phyloP scores from a whole-genome alignment of 1,139 yeast genomes.

The Saccharomyces hybrid region DNA sequence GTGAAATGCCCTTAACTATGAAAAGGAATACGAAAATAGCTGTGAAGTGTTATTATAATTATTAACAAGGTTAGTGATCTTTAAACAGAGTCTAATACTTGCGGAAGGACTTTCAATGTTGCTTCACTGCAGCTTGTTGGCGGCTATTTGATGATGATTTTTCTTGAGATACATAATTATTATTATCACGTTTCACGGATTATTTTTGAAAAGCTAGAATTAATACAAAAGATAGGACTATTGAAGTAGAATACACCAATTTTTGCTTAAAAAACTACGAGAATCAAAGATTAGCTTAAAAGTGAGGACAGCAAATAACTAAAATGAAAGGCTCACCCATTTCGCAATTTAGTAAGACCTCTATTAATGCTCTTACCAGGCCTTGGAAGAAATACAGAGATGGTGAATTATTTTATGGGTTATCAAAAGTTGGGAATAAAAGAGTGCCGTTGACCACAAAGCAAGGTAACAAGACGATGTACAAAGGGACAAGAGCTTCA shows the following conservation, averaged over 20 bases:
- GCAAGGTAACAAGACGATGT: slow-evolving; percentile 88
- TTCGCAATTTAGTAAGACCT: not conserved
- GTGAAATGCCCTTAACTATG: not conserved
- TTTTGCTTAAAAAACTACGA: not conserved
- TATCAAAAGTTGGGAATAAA: slow-evolving; percentile 68
- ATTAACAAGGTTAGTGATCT: not conserved
- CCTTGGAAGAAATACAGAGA: slow-evolving; percentile 88
- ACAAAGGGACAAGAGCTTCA: slow-evolving; percentile 93
- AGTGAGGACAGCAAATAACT: not conserved
- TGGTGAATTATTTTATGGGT: slow-evolving; percentile 79
- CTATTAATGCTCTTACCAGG: slow-evolving; percentile 43
- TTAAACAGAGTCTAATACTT: not conserved
- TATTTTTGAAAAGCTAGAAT: not conserved
- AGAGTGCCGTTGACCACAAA: slow-evolving; percentile 84
- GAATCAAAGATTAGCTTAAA: not conserved
- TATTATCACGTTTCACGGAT: not conserved
- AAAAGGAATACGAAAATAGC: not conserved
- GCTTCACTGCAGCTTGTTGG: not conserved
- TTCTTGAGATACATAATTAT: not conserved
- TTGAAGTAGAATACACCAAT: not conserved
- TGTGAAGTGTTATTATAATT: not conserved
- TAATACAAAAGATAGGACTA: not conserved
- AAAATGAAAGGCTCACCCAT: not conserved
- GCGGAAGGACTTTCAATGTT: not conserved
- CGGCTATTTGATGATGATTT: not conserved